Base-by-base conservation (phyloP, 2,329 filamentous ascomycete genomes). In the Fusarium nisikadoi region DNA sequence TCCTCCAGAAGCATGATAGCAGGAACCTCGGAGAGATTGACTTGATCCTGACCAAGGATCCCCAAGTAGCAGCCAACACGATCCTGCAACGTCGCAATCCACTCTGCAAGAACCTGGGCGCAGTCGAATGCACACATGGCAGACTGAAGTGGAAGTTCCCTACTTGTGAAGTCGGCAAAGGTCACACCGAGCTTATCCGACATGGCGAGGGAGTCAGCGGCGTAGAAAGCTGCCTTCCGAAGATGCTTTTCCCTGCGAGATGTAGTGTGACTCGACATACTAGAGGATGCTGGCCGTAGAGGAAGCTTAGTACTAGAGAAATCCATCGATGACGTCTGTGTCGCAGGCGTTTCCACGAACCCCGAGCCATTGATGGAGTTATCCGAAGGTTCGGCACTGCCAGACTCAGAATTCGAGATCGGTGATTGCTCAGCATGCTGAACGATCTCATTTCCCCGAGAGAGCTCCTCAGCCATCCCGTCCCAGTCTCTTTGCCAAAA, bases 401-500 rank as follows among this genome's bases (percentile, higher is more conserved):
- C 76, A 12, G 85, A 83, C 60, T 86, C 86, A 2, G 83, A 75
- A 59, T 84, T 86, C 29, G 86, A 86, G 1, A 80, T 80, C 0
- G 90, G 88, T 4, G 89, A 89, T 69, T 89, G 85, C 65, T 93
- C 92, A 20, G 90, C 88, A 76, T 94, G 91, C 72, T 93, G 92
- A 27, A 92, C 86, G 19, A 94, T 89, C 71, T 97, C 94, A 41
- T 89, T 88, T 19, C 94, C 93, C 38, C 90, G 89, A 5, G 93
- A 93, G 29, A 98, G 85, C 80, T 98, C 95, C 62, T 96, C 91
- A 0, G 94, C 92, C 90, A 98, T 94, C 8, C 92, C 93, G 71
- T 97, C 94, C 87, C 94, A 98, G 79, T 99, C 94, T 16, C 94
- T 90, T 77, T 95, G 92, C 94, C 95, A 98, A 77, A 98, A 95